Base-by-base conservation (phyloP, 345 rosid species). In the Salix purpurea region DNA sequence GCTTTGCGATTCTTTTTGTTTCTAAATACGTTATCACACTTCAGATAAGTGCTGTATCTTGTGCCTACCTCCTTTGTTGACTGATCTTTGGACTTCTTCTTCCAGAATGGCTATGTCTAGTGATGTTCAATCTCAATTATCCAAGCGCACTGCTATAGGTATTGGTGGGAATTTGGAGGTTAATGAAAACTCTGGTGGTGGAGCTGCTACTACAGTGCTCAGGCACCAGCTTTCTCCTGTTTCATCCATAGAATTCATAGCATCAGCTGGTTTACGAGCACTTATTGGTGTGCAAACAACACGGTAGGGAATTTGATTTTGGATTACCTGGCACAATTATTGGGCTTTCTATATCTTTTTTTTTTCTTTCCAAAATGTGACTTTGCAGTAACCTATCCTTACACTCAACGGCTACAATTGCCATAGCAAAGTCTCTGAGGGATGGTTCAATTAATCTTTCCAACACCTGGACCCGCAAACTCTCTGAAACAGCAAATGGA, bases 401-500 rank as follows among this genome's bases (percentile, higher is more conserved):
- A 77, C 97, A 96, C 81, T 92, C 97, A 65, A 88, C 98, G 40
- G 90, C 98, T 16, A 89, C 91, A 76, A 84, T 90, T 81, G 81
- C 88, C 71, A 79, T 94, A 67, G 85, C 94, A 26, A 90, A 91
- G 89, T 92, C 99, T 83, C 83, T 92, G 82, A 86, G 76, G 73
- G 94, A 96, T 87, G 95, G 97, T 46, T 94, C 98, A n/a, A 83
- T 92, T 65, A 96, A 92, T 87, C 97, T 96, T 76, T 88, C 97
- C 73, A 96, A 96, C 85, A 78, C 85, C 1, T 94, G 98, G 97
- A 92, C 96, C 36, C 96, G 97, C 18, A 93, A 89, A 85, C 96
- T 96, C 71, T 92, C 97, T 36, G 93, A 89, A 72, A 88, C 92
- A 74, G 76, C 97, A 39, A 88, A 84, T 72, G 99, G 97, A 85